Evolutionary conservation across 345 rosid genomes (phyloP), one percentile per base, ranked within the genome.

Genomic region (Citrus unshiu): DNA sequence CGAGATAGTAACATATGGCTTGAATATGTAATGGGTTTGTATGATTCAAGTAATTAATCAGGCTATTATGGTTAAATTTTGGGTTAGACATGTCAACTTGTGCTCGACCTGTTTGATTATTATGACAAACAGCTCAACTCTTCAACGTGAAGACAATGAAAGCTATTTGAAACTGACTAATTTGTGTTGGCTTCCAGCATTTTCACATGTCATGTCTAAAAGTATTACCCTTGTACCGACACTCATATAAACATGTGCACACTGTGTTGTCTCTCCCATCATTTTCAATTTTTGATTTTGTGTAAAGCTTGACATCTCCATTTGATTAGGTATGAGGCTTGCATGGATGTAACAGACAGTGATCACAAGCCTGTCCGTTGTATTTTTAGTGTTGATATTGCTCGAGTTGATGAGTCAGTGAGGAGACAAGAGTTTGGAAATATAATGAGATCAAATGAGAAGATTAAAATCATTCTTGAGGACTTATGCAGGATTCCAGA

Each of bases 321-420:
- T 29, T 79, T 85, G 12, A 29, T 56, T 68, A 93, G 97, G 91
- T 93, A 93, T 25, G 93, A 87, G 76, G 88, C 97, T 18, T 84
- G 87, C 91, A 90, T 93, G 95, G 97, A 91, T 69, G 97, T 93
- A 40, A 86, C 88, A 35, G 97, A 91, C 87, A 93, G 97, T 84
- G 97, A 93, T 82, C 95, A 93, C 89, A 93, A 93, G 85, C 97
- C 97, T 9, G 93, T 93, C 30, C 89, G 93, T 46, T 91, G 95
- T 80, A 63, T 89, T 73, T 93, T 91, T 74, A 80, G 72, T 73
- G 85, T 91, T 46, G 89, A 90, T 76, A 78, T 93, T 35, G 90
- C 95, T 66, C 93, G 87, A 32, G 88, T 91, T 40, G 97, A 91
- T 68, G 92, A 92, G 77, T 93, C 95, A 72, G 86, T 90, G 7